Conservation (phyloP, 2,329 filamentous ascomycete genomes). For the Ophiostoma pallidulum region DNA sequence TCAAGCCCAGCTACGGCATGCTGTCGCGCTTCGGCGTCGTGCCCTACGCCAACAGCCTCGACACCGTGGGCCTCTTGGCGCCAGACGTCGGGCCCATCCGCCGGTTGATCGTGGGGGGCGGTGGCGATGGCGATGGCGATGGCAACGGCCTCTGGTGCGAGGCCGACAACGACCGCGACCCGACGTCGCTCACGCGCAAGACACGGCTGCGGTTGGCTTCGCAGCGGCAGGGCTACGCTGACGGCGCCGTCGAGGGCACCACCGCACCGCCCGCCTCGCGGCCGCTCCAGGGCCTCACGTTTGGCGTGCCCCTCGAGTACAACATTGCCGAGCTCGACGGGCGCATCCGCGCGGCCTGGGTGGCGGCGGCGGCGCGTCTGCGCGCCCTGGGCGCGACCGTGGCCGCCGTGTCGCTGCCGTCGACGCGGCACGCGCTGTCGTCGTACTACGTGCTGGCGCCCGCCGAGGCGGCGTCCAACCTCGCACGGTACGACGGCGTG, state of each 20-base stretch:
- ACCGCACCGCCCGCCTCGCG: neutral
- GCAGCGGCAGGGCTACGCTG: conserved; percentile 11
- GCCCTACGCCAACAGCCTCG: conserved; percentile 84
- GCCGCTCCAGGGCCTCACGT: conserved; percentile 29
- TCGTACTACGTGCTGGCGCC: conserved; percentile 95
- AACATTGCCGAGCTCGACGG: conserved; percentile 74
- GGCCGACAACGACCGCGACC: conserved; percentile 58
- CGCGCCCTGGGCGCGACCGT: conserved; percentile 58
- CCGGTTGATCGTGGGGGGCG: conserved; percentile 40
- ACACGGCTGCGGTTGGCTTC: conserved; percentile 41
- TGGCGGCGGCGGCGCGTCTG: conserved; percentile 48
- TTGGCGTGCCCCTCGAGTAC: conserved; percentile 65
- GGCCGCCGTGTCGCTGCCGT: conserved; percentile 68
- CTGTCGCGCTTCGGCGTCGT: conserved; percentile 79
- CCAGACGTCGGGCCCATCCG: conserved; percentile 41
- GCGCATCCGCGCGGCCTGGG: conserved; percentile 61
- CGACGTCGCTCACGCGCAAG: conserved; percentile 54
- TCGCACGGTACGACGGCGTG: conserved; percentile 95
- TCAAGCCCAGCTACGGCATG: conserved; percentile 86
- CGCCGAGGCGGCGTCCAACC: conserved; percentile 89
- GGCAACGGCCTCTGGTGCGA: conserved; percentile 33
- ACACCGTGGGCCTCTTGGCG: conserved; percentile 75
- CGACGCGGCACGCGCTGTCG: conserved; percentile 75
- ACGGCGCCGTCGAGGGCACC: neutral
- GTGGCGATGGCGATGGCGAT: neutral